Evolutionary conservation across 345 rosid species (phyloP).

Genomic region (Salix suchowensis): DNA sequence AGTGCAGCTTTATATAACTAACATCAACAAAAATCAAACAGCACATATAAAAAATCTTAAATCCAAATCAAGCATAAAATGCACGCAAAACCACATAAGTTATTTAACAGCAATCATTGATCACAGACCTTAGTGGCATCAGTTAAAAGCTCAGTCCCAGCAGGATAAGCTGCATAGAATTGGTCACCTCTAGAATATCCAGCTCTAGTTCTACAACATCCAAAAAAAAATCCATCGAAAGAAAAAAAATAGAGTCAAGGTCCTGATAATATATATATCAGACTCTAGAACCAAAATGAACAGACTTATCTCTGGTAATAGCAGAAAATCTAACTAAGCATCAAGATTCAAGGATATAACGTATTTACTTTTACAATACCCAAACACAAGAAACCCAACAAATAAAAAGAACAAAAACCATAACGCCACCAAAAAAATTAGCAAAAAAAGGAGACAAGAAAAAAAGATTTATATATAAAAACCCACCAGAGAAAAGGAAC

Average conservation of each 20-base stretch:
- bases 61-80: not conserved
- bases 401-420: not conserved
- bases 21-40: slow-evolving; percentile 6
- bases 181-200: slow-evolving; percentile 84
- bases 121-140: slow-evolving; percentile 64
- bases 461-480: not conserved
- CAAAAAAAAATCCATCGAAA: not conserved
- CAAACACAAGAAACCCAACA: not conserved
- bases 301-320: not conserved
- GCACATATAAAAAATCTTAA: not conserved
- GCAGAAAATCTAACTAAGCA: not conserved
- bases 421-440: slow-evolving; percentile 1
- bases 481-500: not conserved
- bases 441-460: not conserved
- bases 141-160: slow-evolving; percentile 84
- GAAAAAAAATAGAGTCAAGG: not conserved
- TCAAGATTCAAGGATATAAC: not conserved
- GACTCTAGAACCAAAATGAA: not conserved
- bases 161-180: slow-evolving; percentile 84
- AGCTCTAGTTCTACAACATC: slow-evolving; percentile 71
- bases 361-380: not conserved
- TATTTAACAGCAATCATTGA: not conserved
- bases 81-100: not conserved
- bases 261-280: not conserved
- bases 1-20: slow-evolving; percentile 88